phyloP scores from a whole-genome alignment of 495 filamentous ascomycete genomes.

The Penicillium egyptiacum region DNA sequence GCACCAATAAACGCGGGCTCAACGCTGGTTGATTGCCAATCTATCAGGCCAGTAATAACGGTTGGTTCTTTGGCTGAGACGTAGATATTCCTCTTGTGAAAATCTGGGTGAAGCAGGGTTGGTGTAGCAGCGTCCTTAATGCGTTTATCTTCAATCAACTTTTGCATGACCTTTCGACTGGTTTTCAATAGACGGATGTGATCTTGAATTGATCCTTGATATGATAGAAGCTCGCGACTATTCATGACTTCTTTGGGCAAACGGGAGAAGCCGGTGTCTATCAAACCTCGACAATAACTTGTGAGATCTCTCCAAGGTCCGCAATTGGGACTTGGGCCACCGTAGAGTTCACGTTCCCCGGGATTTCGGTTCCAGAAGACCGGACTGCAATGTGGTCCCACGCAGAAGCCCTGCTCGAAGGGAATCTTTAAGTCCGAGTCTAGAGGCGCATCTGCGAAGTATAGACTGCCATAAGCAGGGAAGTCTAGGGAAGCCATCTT shows the following conservation, averaged over 20 bases:
- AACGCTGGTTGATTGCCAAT: slow-evolving; percentile 44
- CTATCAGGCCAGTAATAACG: slow-evolving; percentile 40
- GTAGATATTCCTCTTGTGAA: slow-evolving; percentile 47
- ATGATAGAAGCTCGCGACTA: slow-evolving; percentile 24
- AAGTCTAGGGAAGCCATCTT: slow-evolving; percentile 41
- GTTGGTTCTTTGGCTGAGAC: slow-evolving; percentile 42
- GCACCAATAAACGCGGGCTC: slow-evolving; percentile 39
- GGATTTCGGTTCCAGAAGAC: slow-evolving; percentile 42
- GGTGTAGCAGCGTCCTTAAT: slow-evolving; percentile 36
- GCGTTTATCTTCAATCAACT: slow-evolving; percentile 31
- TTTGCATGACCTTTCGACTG: slow-evolving; percentile 29
- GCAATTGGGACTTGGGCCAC: background rate
- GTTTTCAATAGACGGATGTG: slow-evolving; percentile 35
- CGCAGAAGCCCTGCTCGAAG: slow-evolving; percentile 37
- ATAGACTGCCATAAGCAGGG: slow-evolving; percentile 46
- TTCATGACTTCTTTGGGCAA: slow-evolving; percentile 1
- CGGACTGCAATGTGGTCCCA: slow-evolving; percentile 42
- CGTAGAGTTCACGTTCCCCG: slow-evolving; percentile 25
- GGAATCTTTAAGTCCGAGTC: slow-evolving; percentile 26
- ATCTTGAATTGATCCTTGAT: slow-evolving; percentile 39
- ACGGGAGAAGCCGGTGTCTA: slow-evolving; percentile 3
- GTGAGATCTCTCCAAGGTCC: slow-evolving; percentile 5
- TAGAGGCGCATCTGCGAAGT: slow-evolving; percentile 29
- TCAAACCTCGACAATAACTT: slow-evolving; percentile 6
- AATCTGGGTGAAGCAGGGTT: slow-evolving; percentile 38